phyloP scores from a whole-genome alignment of 768 basidiomycete genomes.

The Leccinum uliginosum region DNA sequence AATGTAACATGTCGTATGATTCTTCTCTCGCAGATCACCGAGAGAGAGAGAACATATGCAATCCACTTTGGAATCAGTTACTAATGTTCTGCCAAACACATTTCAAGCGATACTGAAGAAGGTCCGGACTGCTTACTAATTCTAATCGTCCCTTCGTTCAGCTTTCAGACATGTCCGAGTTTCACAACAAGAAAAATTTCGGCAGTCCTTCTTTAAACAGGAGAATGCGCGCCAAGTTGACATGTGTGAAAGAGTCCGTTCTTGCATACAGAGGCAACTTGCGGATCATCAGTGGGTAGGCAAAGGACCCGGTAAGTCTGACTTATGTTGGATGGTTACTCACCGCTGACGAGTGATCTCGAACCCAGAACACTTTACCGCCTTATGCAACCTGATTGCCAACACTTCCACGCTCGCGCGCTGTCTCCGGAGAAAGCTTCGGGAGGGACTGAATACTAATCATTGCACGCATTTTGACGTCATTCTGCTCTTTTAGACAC shows the following conservation, averaged over 20 bases:
- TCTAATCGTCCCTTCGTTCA: neutral
- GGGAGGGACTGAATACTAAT: conserved; percentile 10
- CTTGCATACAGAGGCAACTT: conserved; percentile 16
- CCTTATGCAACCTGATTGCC: conserved; percentile 10
- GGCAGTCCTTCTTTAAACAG: conserved; percentile 1
- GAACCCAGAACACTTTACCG: conserved; percentile 3
- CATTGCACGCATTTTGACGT: conserved; percentile 27
- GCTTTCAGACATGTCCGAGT: conserved; percentile 5
- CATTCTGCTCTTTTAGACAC: conserved; percentile 38
- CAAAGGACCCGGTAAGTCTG: conserved; percentile 10
- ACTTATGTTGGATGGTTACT: neutral
- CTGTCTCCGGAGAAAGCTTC: neutral
- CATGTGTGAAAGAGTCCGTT: neutral
- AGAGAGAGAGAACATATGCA: conserved; percentile 23
- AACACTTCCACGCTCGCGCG: conserved; percentile 5
- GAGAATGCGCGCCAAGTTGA: neutral
- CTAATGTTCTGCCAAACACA: conserved; percentile 24
- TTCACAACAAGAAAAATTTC: conserved; percentile 19
- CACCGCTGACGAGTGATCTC: neutral
- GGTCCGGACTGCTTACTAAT: conserved; percentile 10
- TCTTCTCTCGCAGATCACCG: conserved; percentile 33
- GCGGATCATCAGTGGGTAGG: conserved; percentile 10
- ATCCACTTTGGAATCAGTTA: conserved; percentile 24
- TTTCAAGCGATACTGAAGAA: conserved; percentile 36
- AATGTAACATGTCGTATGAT: conserved; percentile 28